These are phyloP conservation scores for Pseudopyrenochaeta lycopersici DNA, from an alignment of 2,329 filamentous ascomycete species.

Conservation along the genomic window DNA sequence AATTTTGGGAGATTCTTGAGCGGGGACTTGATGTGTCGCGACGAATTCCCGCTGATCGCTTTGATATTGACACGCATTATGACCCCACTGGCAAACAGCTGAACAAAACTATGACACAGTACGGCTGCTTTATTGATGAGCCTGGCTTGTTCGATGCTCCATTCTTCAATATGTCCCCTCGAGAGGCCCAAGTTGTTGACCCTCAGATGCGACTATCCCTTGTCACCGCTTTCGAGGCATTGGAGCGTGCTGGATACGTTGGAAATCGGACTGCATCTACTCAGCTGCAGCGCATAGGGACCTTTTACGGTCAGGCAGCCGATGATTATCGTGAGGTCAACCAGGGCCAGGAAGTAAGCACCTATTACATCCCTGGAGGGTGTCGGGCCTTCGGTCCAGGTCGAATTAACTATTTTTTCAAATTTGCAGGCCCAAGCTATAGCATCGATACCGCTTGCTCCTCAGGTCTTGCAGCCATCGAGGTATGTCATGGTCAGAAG, in stretches of 20 bases:
- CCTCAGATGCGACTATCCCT: constrained; percentile 31
- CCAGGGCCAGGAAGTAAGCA: constrained; percentile 53
- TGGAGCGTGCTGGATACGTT: constrained; percentile 37
- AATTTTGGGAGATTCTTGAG: constrained; percentile 46
- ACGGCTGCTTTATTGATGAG: constrained; percentile 37
- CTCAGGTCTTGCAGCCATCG: constrained; percentile 41
- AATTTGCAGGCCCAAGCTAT: constrained; percentile 54
- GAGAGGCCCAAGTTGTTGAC: constrained; percentile 36
- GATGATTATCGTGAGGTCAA: constrained; percentile 43
- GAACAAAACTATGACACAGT: constrained; percentile 25
- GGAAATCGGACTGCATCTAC: constrained; percentile 39
- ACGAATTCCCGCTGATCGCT: constrained; percentile 33
- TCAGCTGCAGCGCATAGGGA: constrained; percentile 38
- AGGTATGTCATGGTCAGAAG: constrained; percentile 2
- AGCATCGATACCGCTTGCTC: constrained; percentile 51
- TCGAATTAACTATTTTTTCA: constrained; percentile 54
- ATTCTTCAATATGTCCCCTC: constrained; percentile 42
- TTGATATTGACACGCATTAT: constrained; percentile 29
- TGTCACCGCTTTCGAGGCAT: constrained; percentile 35
- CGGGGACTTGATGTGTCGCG: constrained; percentile 42
- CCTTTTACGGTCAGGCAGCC: constrained; percentile 42
- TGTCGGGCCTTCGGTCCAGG: constrained; percentile 62
- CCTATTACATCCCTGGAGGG: constrained; percentile 64
- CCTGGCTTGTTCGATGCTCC: constrained; percentile 36
- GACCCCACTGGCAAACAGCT: constrained; percentile 26